A percentile compares a stretch with the other conserved stretches of the same genome.
phyloP scores from a whole-genome alignment of 345 rosid species.

The Moricandia moricandioides region DNA sequence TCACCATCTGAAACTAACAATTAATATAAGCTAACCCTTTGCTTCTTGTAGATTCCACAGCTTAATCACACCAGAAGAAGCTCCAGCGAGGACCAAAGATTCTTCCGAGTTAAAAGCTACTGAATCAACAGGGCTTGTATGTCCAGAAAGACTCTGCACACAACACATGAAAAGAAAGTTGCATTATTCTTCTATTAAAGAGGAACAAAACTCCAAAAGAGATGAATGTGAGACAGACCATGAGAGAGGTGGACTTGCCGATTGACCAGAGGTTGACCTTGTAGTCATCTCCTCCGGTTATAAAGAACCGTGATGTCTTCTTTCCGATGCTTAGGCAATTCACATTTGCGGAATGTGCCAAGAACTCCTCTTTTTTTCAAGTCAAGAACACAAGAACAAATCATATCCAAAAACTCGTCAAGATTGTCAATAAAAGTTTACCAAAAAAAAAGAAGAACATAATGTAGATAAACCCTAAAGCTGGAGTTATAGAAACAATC shows the following conservation, averaged over 20 bases:
- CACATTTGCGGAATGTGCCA: constrained; percentile 83
- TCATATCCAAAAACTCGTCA: constrained; percentile 7
- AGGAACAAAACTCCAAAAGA: neutral
- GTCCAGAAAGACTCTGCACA: constrained; percentile 41
- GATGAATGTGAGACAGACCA: constrained; percentile 49
- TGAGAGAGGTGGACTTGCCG: constrained; percentile 75
- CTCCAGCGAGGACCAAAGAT: constrained; percentile 39
- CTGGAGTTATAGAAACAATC: neutral
- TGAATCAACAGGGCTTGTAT: constrained; percentile 38
- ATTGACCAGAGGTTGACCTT: constrained; percentile 93
- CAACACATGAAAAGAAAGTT: neutral
- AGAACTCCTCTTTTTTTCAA: constrained; percentile 75
- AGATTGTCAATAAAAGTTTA: neutral
- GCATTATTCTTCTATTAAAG: constrained; percentile 5
- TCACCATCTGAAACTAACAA: constrained; percentile 15
- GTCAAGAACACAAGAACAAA: constrained; percentile 46
- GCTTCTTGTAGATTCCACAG: constrained; percentile 36
- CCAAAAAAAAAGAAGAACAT: neutral
- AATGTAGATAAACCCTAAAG: constrained; percentile 10
- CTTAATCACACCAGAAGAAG: constrained; percentile 42
- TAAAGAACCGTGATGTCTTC: constrained; percentile 66
- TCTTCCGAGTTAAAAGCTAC: constrained; percentile 36
- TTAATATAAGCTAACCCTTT: constrained; percentile 15
- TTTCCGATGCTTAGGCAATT: constrained; percentile 83
- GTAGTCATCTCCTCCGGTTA: constrained; percentile 92